Evolutionary conservation across 2,329 filamentous ascomycete species (phyloP).

Genomic region (Phoma herbarum): DNA sequence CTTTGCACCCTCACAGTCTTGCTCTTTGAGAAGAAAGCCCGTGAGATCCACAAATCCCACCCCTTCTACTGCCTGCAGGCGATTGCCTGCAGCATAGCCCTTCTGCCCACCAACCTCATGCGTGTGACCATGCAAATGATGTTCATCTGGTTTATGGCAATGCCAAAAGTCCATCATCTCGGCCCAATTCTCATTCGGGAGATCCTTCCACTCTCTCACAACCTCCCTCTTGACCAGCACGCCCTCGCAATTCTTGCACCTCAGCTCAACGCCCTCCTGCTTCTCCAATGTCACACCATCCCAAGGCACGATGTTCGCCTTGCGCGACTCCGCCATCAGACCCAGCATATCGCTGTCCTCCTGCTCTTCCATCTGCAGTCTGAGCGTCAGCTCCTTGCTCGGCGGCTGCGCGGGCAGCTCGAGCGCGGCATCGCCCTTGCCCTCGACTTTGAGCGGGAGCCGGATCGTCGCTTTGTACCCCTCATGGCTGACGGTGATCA

Average conservation of each 20-base stretch:
- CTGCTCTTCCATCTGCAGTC: constrained; percentile 61
- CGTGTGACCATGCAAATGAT: constrained; percentile 63
- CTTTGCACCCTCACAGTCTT: constrained; percentile 67
- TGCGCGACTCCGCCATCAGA: constrained; percentile 42
- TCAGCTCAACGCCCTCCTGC: constrained; percentile 29
- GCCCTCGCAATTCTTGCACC: constrained; percentile 40
- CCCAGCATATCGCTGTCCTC: constrained; percentile 44
- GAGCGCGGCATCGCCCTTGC: constrained; percentile 56
- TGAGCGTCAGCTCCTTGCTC: constrained; percentile 62
- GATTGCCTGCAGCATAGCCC: constrained; percentile 85
- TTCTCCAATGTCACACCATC: constrained; percentile 48
- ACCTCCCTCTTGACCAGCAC: constrained; percentile 29
- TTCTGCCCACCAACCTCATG: constrained; percentile 52
- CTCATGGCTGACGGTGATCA: constrained; percentile 58
- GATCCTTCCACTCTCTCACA: constrained; percentile 78
- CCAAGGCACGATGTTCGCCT: constrained; percentile 55
- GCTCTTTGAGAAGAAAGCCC: constrained; percentile 74
- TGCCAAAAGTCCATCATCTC: constrained; percentile 99
- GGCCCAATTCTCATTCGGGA: constrained; percentile 97
- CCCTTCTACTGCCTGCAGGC: constrained; percentile 70
- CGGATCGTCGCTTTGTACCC: constrained; percentile 55
- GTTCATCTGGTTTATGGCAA: constrained; percentile 85
- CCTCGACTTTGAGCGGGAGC: constrained; percentile 58
- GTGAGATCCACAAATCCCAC: constrained; percentile 83
- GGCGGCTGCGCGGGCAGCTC: constrained; percentile 59